phyloP scores from a whole-genome alignment of 139 green algal species.

The Micromonas commoda region DNA sequence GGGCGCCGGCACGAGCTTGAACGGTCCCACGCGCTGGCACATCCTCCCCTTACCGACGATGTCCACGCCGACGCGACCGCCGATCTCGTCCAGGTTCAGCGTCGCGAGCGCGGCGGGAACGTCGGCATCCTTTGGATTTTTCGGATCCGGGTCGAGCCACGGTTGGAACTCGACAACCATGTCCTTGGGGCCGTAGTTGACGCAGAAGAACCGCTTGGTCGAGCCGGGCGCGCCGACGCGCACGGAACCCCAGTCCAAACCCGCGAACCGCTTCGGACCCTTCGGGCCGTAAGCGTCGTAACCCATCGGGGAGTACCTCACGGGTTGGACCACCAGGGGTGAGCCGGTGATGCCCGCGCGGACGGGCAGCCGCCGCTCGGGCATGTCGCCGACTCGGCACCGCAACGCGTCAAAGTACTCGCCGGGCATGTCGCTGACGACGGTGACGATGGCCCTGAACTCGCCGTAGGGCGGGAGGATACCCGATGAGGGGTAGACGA shows the following conservation, averaged over 20 bases:
- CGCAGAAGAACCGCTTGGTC: not conserved
- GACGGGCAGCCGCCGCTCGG: constrained; percentile 43
- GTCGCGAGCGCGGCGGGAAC: not conserved
- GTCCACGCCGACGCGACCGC: not conserved
- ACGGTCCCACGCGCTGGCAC: not conserved
- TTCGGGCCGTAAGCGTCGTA: not conserved
- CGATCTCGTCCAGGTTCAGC: not conserved
- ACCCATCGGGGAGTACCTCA: not conserved
- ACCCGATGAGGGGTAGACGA: constrained; percentile 7
- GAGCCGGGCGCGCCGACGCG: no score
- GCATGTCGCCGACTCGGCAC: constrained; percentile 45
- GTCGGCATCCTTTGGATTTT: not conserved
- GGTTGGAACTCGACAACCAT: not conserved
- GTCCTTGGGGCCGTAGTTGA: not conserved
- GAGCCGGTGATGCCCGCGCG: constrained; percentile 50
- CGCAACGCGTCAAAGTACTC: constrained; percentile 52
- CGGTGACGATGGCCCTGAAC: constrained; percentile 26
- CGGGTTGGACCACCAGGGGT: constrained; percentile 29
- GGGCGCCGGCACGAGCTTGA: not conserved
- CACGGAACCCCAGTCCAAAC: not conserved
- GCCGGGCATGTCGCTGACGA: constrained; percentile 50
- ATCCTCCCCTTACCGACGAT: not conserved
- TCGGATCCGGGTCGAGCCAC: not conserved
- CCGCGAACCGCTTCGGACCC: not conserved
- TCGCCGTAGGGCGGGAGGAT: constrained; percentile 36